phyloP scores from a whole-genome alignment of 2,329 filamentous ascomycete genomes.

The Thelonectria discophora region DNA sequence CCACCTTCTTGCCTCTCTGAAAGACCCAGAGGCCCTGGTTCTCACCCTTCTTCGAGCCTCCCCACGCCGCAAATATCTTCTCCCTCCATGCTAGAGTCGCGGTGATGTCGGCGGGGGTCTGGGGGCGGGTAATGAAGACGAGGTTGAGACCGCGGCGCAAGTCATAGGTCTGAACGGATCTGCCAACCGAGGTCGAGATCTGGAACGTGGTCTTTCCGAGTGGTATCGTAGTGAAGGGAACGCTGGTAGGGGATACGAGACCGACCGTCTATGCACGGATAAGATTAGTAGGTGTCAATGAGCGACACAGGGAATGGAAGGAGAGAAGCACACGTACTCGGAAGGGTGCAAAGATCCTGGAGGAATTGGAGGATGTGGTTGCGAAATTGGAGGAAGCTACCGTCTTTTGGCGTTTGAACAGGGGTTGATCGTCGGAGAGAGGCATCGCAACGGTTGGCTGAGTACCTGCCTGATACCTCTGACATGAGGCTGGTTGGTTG shows the following conservation, averaged over 20 bases:
- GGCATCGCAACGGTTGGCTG: slow-evolving; percentile 55
- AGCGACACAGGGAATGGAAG: slow-evolving; percentile 2
- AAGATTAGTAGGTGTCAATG: slow-evolving; percentile 1
- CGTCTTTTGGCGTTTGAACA: slow-evolving; percentile 79
- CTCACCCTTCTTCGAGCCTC: slow-evolving; percentile 62
- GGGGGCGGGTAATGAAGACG: slow-evolving; percentile 90
- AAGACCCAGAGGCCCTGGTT: slow-evolving; percentile 85
- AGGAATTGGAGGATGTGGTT: slow-evolving; percentile 60
- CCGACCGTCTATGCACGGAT: slow-evolving; percentile 76
- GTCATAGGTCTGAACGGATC: slow-evolving; percentile 94
- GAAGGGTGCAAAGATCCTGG: slow-evolving; percentile 92
- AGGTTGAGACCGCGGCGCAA: slow-evolving; percentile 88
- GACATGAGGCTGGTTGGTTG: slow-evolving; percentile 28
- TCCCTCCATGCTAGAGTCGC: slow-evolving; percentile 90
- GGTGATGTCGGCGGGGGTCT: slow-evolving; percentile 86
- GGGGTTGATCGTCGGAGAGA: slow-evolving; percentile 67
- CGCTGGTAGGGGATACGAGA: slow-evolving; percentile 86
- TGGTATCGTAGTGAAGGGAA: slow-evolving; percentile 89
- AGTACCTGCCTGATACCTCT: slow-evolving; percentile 25
- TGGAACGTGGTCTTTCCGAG: slow-evolving; percentile 96
- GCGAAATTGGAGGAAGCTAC: slow-evolving; percentile 48
- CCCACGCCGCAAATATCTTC: slow-evolving; percentile 89
- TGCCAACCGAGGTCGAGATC: slow-evolving; percentile 93
- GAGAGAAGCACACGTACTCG: slow-evolving; percentile 67
- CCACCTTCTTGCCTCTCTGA: slow-evolving; percentile 87